Percentiles rank a stretch among this genome's conserved stretches.
These are phyloP conservation scores for Ammopiptanthus mongolicus DNA, from an alignment of 306 rosid species.

Conservation along the genomic window DNA sequence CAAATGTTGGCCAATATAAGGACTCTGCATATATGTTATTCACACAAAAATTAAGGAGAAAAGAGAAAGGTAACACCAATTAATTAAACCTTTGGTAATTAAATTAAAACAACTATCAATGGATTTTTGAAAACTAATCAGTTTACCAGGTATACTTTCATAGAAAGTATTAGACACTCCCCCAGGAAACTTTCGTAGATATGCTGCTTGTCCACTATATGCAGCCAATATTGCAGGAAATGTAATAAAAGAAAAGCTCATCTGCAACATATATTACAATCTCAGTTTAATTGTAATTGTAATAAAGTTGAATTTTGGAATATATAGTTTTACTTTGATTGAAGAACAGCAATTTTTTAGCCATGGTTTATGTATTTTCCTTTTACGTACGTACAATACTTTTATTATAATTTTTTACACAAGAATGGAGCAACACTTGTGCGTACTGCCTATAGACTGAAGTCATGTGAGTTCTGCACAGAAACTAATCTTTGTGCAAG, in stretches of 20 bases:
- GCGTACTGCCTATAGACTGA: no score
- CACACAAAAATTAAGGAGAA: not conserved
- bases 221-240: not conserved
- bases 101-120: not conserved
- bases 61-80: not conserved
- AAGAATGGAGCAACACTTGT: no score
- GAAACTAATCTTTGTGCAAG: no score
- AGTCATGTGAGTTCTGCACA: no score
- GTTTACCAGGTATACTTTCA: not conserved
- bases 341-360: not conserved
- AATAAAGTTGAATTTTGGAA: not conserved
- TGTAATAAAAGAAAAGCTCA: not conserved
- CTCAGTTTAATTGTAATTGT: not conserved
- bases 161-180: not conserved
- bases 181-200: not conserved
- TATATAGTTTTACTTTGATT: not conserved
- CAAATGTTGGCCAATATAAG: constrained; percentile 58
- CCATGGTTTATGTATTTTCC: not conserved
- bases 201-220: constrained; percentile 18
- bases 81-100: not conserved
- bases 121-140: not conserved
- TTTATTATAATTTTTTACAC: no score
- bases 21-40: constrained; percentile 31
- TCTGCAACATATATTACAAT: not conserved
- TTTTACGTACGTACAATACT: no score